Conservation (phyloP, 2,329 filamentous ascomycete species). For the Clonostachys solani region DNA sequence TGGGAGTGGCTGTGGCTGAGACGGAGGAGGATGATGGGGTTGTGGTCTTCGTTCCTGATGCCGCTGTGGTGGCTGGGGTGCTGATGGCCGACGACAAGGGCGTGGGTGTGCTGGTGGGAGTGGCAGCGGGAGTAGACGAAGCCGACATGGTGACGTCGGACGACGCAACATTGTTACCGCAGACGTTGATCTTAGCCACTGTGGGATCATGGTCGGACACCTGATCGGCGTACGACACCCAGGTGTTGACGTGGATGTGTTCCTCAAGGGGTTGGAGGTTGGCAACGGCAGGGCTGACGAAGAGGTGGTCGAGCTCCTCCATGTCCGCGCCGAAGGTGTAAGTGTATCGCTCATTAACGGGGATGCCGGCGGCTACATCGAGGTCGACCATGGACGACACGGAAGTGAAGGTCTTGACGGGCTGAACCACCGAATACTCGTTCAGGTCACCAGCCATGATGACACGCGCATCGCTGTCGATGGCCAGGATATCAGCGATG, state of each 20-base stretch:
- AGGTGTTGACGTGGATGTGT: conserved; percentile 69
- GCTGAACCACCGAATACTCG: conserved; percentile 61
- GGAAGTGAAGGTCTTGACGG: conserved; percentile 47
- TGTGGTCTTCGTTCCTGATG: too few species aligned
- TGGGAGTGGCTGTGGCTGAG: too few species aligned
- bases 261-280: conserved; percentile 42
- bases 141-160: too few species aligned
- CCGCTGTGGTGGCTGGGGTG: too few species aligned
- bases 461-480: conserved; percentile 52
- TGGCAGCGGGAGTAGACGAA: too few species aligned
- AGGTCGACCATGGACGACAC: conserved; percentile 55
- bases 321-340: conserved; percentile 67
- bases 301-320: conserved; percentile 68
- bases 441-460: conserved; percentile 67
- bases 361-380: conserved; percentile 51
- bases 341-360: conserved; percentile 59
- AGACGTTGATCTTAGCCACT: conserved; percentile 59
- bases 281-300: conserved; percentile 50
- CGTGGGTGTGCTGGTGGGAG: too few species aligned
- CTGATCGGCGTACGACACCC: conserved; percentile 50
- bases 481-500: conserved; percentile 49
- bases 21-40: too few species aligned
- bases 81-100: too few species aligned
- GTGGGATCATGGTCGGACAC: conserved; percentile 67
- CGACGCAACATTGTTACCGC: conserved; percentile 16